These are phyloP conservation scores for Penicillium sp. DNA, from an alignment of 2,329 filamentous ascomycete species.

Conservation along the genomic window DNA sequence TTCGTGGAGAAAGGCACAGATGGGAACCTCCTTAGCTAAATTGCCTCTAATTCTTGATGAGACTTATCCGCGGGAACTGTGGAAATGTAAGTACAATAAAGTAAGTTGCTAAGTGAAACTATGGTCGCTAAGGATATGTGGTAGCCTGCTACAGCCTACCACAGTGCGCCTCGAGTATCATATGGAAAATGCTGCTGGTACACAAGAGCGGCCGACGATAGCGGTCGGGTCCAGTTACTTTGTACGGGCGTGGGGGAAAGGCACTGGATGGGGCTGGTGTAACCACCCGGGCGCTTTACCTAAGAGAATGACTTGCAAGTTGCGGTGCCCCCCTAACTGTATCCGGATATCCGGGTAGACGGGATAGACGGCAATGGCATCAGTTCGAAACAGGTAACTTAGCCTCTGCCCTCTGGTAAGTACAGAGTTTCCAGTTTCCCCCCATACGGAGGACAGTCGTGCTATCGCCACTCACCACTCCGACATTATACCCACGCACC, in stretches of 20 bases:
- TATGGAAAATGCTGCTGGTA: too few relatives aligned
- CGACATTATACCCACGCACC: constrained; percentile 2
- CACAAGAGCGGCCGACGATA: background rate
- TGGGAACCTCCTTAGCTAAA: background rate
- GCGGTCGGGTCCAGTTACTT: background rate
- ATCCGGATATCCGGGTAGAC: background rate
- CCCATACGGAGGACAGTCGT: background rate
- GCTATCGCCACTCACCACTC: constrained; percentile 3
- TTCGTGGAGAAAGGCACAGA: background rate
- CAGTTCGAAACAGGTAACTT: background rate
- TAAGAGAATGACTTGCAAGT: background rate
- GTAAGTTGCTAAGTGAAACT: too few relatives aligned
- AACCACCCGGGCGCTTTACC: background rate
- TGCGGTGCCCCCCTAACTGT: background rate
- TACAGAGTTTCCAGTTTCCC: background rate
- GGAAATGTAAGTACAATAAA: too few relatives aligned
- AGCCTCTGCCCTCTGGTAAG: background rate
- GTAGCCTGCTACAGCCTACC: background rate
- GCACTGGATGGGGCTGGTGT: background rate
- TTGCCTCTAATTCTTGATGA: background rate
- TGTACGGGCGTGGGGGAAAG: background rate
- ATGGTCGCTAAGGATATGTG: background rate
- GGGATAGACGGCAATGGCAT: background rate
- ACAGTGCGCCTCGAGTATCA: background rate
- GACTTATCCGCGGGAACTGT: background rate